A percentile compares a stretch with the other conserved stretches of the same genome.
phyloP scores from a whole-genome alignment of 257 asterid genomes.

The Nicotiana paniculata region DNA sequence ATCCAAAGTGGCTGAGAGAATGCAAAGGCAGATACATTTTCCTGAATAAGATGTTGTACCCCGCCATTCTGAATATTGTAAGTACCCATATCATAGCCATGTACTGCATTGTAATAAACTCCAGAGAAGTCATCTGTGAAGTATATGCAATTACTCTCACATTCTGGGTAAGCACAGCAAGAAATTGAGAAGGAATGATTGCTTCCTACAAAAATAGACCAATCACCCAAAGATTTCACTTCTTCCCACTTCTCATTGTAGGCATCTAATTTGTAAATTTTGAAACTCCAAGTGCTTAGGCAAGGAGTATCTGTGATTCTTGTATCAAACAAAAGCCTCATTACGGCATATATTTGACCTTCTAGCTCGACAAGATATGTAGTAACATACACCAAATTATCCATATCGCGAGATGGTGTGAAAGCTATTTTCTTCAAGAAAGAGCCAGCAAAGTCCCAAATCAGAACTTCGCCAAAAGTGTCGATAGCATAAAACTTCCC shows the following conservation, averaged over 20 bases:
- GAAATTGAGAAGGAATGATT: constrained; percentile 19
- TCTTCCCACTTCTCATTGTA: constrained; percentile 16
- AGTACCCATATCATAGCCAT: constrained; percentile 22
- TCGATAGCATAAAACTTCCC: constrained; percentile 17
- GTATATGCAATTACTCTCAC: constrained; percentile 22
- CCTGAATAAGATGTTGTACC: constrained; percentile 12
- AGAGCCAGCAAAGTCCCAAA: constrained; percentile 10
- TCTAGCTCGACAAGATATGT: constrained; percentile 21
- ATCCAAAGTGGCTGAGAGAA: constrained; percentile 24
- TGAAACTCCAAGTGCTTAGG: constrained; percentile 13
- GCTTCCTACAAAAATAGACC: constrained; percentile 20
- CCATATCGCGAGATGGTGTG: background rate
- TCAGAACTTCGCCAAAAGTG: constrained; percentile 11
- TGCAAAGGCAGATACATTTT: background rate
- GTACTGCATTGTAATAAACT: background rate
- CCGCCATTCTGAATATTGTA: constrained; percentile 8
- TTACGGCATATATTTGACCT: constrained; percentile 13
- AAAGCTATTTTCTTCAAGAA: constrained; percentile 14
- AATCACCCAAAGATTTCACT: constrained; percentile 18
- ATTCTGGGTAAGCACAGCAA: constrained; percentile 14
- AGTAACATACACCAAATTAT: constrained; percentile 7
- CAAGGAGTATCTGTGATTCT: constrained; percentile 3
- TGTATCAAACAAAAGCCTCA: constrained; percentile 12
- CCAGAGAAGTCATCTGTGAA: constrained; percentile 28
- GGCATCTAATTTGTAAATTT: constrained; percentile 5